These are phyloP conservation scores for Metschnikowia hibisci DNA, from an alignment of 805 yeast genomes.

Conservation along the genomic window DNA sequence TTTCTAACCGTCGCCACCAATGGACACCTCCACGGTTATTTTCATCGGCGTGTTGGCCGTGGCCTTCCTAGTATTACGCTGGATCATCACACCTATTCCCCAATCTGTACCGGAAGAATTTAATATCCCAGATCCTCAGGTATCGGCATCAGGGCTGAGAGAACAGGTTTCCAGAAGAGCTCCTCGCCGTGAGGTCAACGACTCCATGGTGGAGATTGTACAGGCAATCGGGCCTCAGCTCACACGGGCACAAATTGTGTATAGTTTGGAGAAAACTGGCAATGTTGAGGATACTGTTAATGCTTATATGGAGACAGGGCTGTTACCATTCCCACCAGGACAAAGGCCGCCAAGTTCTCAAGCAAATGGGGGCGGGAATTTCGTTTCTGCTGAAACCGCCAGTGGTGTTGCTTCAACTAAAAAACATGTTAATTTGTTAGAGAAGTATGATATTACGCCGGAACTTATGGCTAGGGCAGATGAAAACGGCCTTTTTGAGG, in stretches of 20 bases:
- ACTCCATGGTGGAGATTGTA: conserved; percentile 80
- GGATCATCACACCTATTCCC: conserved; percentile 61
- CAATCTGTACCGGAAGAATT: conserved; percentile 26
- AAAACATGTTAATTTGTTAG: conserved; percentile 22
- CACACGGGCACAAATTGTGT: conserved; percentile 63
- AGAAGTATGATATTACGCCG: conserved; percentile 38
- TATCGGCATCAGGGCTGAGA: background rate
- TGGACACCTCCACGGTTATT: conserved; percentile 55
- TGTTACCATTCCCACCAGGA: conserved; percentile 42
- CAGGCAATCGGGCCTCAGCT: conserved; percentile 76
- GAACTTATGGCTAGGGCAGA: conserved; percentile 15
- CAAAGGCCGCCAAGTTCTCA: background rate
- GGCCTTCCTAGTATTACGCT: conserved; percentile 58
- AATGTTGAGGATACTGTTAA: conserved; percentile 80
- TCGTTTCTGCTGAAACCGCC: background rate
- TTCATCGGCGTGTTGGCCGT: conserved; percentile 46
- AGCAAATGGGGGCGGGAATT: background rate
- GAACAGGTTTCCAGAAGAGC: conserved; percentile 9
- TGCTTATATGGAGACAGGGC: conserved; percentile 57
- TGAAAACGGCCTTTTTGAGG: conserved; percentile 11
- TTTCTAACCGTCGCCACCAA: conserved; percentile 14
- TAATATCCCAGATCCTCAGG: conserved; percentile 16
- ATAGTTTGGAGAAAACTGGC: conserved; percentile 72
- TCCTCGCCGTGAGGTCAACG: conserved; percentile 49
- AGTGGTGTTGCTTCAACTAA: background rate